Evolutionary conservation across 2,329 filamentous ascomycete genomes (phyloP).

Genomic region (Rhynchosporium graminicola): DNA sequence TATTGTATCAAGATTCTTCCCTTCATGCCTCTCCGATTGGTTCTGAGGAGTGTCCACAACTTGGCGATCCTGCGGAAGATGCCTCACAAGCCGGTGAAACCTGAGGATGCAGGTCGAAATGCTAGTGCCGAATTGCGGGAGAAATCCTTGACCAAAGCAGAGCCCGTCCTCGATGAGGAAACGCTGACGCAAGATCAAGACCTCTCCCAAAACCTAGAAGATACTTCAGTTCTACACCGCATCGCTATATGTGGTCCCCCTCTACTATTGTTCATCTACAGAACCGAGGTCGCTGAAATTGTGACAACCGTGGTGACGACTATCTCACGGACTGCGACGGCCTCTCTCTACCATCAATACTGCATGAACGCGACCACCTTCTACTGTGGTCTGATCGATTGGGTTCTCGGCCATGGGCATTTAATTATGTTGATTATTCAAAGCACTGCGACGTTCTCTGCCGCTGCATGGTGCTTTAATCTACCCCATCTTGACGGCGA

Average conservation of each 20-base stretch:
- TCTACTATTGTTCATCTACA: background rate
- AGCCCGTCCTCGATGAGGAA: background rate
- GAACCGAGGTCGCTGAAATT: background rate
- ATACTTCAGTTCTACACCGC: no score
- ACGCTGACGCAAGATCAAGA: background rate
- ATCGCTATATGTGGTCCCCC: background rate
- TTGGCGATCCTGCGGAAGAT: conserved; percentile 5
- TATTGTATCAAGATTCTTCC: background rate
- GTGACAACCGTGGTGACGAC: background rate
- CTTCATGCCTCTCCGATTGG: conserved; percentile 4
- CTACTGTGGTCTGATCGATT: conserved; percentile 38
- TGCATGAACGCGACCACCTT: conserved; percentile 42
- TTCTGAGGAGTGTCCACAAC: background rate
- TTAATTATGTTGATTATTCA: conserved; percentile 33
- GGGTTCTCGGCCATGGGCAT: conserved; percentile 41
- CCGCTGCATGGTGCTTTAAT: conserved; percentile 37
- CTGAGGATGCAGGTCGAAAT: background rate
- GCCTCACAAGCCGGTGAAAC: background rate
- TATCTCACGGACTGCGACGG: background rate
- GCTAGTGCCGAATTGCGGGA: conserved; percentile 5
- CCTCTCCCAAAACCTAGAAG: background rate
- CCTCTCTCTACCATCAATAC: conserved; percentile 17
- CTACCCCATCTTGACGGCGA: background rate
- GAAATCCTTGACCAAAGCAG: background rate
- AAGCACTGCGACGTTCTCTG: conserved; percentile 39